Percentiles rank a stretch among this genome's conserved stretches.
Conservation (phyloP, 176 grass and related monocot species). For the Oropetium thomaeum region DNA sequence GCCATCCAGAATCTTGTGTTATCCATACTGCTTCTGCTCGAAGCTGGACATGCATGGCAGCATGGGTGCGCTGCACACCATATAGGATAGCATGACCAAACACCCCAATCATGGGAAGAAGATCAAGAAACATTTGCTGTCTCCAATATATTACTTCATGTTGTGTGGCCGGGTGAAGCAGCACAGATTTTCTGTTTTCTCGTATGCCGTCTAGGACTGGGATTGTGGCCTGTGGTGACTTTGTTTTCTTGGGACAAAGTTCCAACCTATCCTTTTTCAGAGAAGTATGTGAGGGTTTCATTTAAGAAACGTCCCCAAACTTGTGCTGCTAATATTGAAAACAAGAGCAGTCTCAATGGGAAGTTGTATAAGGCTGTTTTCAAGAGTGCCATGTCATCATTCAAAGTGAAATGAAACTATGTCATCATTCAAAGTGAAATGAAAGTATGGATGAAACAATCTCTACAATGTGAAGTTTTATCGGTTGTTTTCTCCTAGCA, state of each 20-base stretch:
- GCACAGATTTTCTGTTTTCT: slow-evolving; percentile 75
- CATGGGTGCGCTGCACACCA: slow-evolving; percentile 68
- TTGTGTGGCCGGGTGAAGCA: slow-evolving; percentile 60
- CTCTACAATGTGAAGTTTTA: too few relatives aligned
- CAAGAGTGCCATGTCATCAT: too few relatives aligned
- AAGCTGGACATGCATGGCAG: slow-evolving; percentile 80
- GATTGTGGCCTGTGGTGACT: too few relatives aligned
- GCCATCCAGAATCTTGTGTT: neutral
- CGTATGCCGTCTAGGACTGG: slow-evolving; percentile 76
- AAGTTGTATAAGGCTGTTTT: too few relatives aligned
- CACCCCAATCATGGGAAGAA: slow-evolving; percentile 81
- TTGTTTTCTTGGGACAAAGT: slow-evolving; percentile 61
- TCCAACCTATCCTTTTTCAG: slow-evolving; percentile 63
- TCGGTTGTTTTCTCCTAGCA: too few relatives aligned
- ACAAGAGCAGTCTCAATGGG: slow-evolving; percentile 59
- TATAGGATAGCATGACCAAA: slow-evolving; percentile 78
- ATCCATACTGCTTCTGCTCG: slow-evolving; percentile 57
- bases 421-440: too few relatives aligned
- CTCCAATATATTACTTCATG: slow-evolving; percentile 5
- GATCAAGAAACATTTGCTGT: too few relatives aligned
- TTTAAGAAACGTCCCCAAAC: slow-evolving; percentile 59
- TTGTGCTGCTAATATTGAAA: slow-evolving; percentile 47
- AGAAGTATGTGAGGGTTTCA: slow-evolving; percentile 71
- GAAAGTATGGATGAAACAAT: too few relatives aligned
- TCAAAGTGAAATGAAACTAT: too few relatives aligned